Conservation (phyloP, 495 filamentous ascomycete species). For the Podospora anserina region DNA sequence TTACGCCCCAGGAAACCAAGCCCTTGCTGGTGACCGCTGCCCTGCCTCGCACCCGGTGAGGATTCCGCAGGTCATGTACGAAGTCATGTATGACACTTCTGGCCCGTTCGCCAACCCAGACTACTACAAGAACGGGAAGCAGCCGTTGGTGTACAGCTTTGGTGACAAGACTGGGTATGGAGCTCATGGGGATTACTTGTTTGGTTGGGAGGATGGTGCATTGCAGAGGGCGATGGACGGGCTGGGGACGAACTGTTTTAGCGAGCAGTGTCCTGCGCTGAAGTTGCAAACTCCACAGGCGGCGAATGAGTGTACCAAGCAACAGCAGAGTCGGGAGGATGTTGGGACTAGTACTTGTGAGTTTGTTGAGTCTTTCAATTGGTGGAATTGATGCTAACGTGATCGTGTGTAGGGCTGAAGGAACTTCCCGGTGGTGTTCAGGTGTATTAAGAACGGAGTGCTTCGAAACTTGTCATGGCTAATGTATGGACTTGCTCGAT, state of each 20-base stretch:
- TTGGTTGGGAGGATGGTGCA: slow-evolving; percentile 43
- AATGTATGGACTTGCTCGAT: too few relatives aligned
- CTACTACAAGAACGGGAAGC: slow-evolving; percentile 37
- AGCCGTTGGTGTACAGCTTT: slow-evolving; percentile 43
- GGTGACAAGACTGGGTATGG: slow-evolving; percentile 40
- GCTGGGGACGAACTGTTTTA: slow-evolving; percentile 7
- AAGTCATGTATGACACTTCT: slow-evolving; percentile 38
- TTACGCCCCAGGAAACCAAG: slow-evolving; percentile 57
- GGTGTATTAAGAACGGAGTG: background rate
- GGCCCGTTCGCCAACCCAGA: slow-evolving; percentile 29
- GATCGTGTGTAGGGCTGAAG: slow-evolving; percentile 4
- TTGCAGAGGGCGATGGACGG: slow-evolving; percentile 43
- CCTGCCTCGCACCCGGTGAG: slow-evolving; percentile 41
- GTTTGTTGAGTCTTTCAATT: background rate
- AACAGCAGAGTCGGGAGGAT: slow-evolving; percentile 4
- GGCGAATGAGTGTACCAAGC: slow-evolving; percentile 7
- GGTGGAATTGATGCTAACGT: background rate
- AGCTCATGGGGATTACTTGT: slow-evolving; percentile 44
- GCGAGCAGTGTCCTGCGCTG: slow-evolving; percentile 3
- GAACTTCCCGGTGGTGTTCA: slow-evolving; percentile 7
- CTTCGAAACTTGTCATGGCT: too few relatives aligned
- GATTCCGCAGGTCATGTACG: slow-evolving; percentile 48
- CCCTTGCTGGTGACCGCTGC: slow-evolving; percentile 35
- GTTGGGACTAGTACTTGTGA: slow-evolving; percentile 5
- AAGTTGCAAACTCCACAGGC: slow-evolving; percentile 2